Base-by-base conservation (phyloP, 2,329 filamentous ascomycete genomes). In the Acarospora socialis region DNA sequence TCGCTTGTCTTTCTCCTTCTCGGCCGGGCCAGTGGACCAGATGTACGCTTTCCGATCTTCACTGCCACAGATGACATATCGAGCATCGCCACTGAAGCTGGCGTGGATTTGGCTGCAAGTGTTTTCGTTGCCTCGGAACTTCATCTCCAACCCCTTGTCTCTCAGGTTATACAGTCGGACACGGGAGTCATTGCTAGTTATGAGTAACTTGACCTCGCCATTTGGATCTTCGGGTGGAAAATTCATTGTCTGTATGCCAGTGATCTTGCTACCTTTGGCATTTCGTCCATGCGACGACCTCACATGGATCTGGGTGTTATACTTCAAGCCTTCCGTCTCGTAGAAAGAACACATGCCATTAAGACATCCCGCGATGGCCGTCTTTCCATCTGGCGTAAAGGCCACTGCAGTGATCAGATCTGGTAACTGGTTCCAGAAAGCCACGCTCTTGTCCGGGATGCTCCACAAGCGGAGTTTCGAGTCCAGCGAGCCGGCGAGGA, bases 181-280 rank as follows among this genome's bases (percentile, higher is more conserved):
- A 14, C 90, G 73, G 1, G 87, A 94, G 51, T 98, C 90, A 46
- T 95, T 98, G 43, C 86, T 94, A 2, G 83, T 92, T 35, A 98
- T 75, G 5, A 98, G 62, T 3, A 98, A 62, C 47, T 92, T 92
- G 30, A 82, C 68, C 32, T 86, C 78, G 1, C 72, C 72, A 21
- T 68, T 68, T 2, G 61, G 59, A 30, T 68, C 60, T 14, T 65
- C 59, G 2, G 65, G 62, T 4, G 74, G 73, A 29, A 73, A 62
- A 10, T 60, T 55, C 41, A 77, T 74, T 0, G 83, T 79, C 47
- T 87, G 76, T 32, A 98, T 93, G 5, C 84, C 86, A 0, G 90
- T 95, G 44, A 98, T 93, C 52, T 98, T 98, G 60, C 84, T 93
- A 4, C 87, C 87, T 52, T 92, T 94, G 4, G 86, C 80, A 48